Evolutionary conservation across 768 basidiomycete genomes (phyloP).

Genomic region (Tulasnella sp.): DNA sequence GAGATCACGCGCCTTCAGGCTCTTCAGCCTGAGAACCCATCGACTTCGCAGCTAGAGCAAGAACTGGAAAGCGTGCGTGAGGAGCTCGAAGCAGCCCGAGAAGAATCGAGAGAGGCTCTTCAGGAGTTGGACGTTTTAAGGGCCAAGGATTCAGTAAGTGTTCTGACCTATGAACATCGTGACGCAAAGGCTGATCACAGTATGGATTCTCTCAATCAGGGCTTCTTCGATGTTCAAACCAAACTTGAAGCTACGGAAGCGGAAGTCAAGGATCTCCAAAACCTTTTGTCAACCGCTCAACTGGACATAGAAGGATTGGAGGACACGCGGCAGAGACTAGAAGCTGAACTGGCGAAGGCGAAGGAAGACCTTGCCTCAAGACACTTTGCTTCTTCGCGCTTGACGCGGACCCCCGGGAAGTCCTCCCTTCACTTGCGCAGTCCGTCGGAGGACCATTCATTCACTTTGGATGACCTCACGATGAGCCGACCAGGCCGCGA

Average conservation of each 20-base stretch:
- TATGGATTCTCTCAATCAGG: background rate
- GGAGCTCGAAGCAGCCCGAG: slow-evolving; percentile 8
- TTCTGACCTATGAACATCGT: background rate
- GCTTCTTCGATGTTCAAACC: background rate
- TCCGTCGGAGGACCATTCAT: background rate
- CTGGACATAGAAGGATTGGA: background rate
- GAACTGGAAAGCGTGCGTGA: slow-evolving; percentile 1
- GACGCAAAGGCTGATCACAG: background rate
- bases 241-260: background rate
- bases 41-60: slow-evolving; percentile 4
- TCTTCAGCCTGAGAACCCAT: background rate
- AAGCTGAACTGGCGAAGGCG: background rate
- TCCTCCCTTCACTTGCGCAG: background rate
- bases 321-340: background rate
- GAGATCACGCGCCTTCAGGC: background rate
- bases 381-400: background rate
- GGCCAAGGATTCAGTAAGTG: background rate
- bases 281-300: background rate
- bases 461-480: background rate
- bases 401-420: background rate
- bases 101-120: background rate
- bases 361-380: background rate
- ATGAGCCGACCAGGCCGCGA: background rate
- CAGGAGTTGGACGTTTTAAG: background rate
- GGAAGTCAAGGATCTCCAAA: background rate